Evolutionary conservation across 2,329 filamentous ascomycete species (phyloP), one percentile per base, ranked within the genome.

Genomic region (Penicillium sclerotiorum): DNA sequence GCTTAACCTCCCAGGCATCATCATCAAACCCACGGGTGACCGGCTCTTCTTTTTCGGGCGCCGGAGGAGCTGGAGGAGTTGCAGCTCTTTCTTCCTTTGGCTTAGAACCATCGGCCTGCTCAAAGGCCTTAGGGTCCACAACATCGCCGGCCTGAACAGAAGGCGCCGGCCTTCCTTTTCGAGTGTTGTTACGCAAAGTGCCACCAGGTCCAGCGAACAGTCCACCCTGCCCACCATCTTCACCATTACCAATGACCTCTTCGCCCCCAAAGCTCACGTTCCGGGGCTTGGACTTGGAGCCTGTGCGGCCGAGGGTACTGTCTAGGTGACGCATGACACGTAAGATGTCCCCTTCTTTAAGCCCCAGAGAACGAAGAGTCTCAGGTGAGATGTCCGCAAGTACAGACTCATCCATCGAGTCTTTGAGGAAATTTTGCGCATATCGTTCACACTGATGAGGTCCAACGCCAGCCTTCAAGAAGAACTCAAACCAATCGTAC

Each of bases 401-500:
- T 32, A 96, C 86, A 55, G 89, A 92, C 70, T 96, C 92, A 58
- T 95, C 92, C 90, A 99, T 97, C 20, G 92, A 94, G 66, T 99
- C 94, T 65, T 87, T 87, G 40, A 83, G 72, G 66, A 99, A 99
- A 2, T 90, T 90, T 65, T 91, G 89, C 1, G 92, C 87, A 66
- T 99, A 99, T 47, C 94, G 84, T 73, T 97, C 93, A 71, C 94
- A 99, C 38, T 96, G 86, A 50, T 95, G 90, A 41, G 93, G 89
- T 37, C 91, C 88, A 61, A 97, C 90, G 39, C 95, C 93, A 68
- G 91, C 95, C 56, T 86, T 85, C 33, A 99, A 77, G 79, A 99
- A 99, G 76, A 99, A 97, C 67, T 96, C 91, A 65, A 99, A 99
- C 94, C 94, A 99, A 69, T 99, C 94, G 68, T 97, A 95, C 40